A percentile compares a stretch with the other conserved stretches of the same genome.
These are phyloP conservation scores for Castanea mollissima DNA, from an alignment of 306 rosid species.

Conservation along the genomic window DNA sequence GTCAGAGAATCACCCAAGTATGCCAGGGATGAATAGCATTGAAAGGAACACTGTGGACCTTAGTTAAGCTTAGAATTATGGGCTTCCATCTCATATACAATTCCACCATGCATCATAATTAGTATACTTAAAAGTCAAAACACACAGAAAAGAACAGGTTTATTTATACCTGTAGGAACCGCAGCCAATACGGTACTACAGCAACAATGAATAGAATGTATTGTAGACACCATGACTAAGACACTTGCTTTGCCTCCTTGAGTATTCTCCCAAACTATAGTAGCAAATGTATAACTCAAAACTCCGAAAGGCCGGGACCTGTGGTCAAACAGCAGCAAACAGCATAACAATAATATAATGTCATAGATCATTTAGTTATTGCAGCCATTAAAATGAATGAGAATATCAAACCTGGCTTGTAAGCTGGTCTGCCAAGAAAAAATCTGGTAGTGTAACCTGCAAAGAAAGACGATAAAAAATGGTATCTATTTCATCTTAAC, in stretches of 20 bases:
- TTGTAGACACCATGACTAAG: conserved; percentile 46
- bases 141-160: not conserved
- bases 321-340: conserved; percentile 27
- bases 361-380: not conserved
- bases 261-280: conserved; percentile 65
- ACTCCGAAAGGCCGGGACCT: conserved; percentile 60
- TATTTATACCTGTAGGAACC: conserved; percentile 52
- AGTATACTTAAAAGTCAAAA: not conserved
- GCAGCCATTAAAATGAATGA: conserved; percentile 7
- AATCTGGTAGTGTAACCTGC: conserved; percentile 57
- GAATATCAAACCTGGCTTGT: conserved; percentile 58
- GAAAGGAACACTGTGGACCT: not conserved
- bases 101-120: conserved; percentile 1
- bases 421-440: conserved; percentile 77
- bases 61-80: not conserved
- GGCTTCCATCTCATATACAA: not conserved
- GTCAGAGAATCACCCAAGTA: not conserved
- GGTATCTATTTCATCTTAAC: not conserved
- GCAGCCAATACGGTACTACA: conserved; percentile 61
- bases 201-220: conserved; percentile 40
- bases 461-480: conserved; percentile 8
- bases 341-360: not conserved
- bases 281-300: conserved; percentile 68
- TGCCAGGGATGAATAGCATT: not conserved
- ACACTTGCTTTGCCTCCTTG: conserved; percentile 64